Conservation (phyloP, 192 early-diverging fungal genomes). For the Rhizophagus clarus region DNA sequence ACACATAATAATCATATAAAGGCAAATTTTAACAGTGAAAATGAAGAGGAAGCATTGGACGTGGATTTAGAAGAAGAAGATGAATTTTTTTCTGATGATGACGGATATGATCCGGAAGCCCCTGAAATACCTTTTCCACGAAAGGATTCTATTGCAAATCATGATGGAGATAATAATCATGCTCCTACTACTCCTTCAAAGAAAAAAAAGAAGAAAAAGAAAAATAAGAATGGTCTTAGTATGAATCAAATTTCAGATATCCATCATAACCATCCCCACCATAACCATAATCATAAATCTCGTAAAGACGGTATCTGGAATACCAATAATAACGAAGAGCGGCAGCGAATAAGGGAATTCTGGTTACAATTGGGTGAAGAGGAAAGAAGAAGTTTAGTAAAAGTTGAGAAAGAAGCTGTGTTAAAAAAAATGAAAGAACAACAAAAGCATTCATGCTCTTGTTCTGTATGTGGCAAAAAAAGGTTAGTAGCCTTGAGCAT, state of each 20-base stretch:
- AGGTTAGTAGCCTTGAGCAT: constrained; percentile 49
- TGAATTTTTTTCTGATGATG: constrained; percentile 52
- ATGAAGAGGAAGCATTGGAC: background rate
- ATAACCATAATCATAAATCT: constrained; percentile 39
- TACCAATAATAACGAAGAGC: constrained; percentile 73
- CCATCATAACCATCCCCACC: constrained; percentile 28
- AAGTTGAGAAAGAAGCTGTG: constrained; percentile 85
- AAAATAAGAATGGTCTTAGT: constrained; percentile 44
- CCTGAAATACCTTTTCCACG: constrained; percentile 38
- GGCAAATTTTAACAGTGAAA: constrained; percentile 1
- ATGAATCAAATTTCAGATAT: constrained; percentile 21
- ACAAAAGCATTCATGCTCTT: constrained; percentile 82
- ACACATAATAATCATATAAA: constrained; percentile 19
- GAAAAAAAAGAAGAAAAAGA: constrained; percentile 59
- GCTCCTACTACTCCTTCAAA: constrained; percentile 27
- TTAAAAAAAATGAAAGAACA: constrained; percentile 90
- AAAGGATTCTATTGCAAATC: constrained; percentile 23
- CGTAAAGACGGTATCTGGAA: constrained; percentile 67
- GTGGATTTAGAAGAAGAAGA: constrained; percentile 39
- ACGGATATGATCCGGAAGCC: constrained; percentile 48
- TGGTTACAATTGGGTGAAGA: constrained; percentile 83
- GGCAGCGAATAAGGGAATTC: constrained; percentile 79
- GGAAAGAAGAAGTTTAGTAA: constrained; percentile 76
- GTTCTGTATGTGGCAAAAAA: constrained; percentile 80
- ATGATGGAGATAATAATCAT: constrained; percentile 22